Percentiles rank a stretch among this genome's conserved stretches.
Evolutionary conservation across 2,329 filamentous ascomycete species (phyloP).

Genomic region (Ophiostoma montium): DNA sequence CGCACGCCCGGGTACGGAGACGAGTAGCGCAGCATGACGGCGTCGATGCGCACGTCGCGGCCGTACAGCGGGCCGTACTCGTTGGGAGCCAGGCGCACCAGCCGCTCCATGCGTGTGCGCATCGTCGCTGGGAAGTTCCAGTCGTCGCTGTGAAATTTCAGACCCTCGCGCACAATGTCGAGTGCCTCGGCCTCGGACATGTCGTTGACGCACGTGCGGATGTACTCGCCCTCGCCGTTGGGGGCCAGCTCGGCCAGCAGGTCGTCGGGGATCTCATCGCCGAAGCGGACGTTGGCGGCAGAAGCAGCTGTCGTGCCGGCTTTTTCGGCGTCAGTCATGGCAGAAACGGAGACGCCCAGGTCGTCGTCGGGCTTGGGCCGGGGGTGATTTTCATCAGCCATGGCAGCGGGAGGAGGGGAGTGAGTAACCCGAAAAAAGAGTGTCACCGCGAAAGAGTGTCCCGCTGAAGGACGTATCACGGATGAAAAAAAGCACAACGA

Average conservation of each 20-base stretch:
- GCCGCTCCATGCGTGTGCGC: constrained; percentile 25
- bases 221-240: constrained; percentile 28
- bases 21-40: constrained; percentile 16
- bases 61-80: constrained; percentile 27
- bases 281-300: constrained; percentile 13
- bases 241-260: constrained; percentile 28
- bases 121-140: constrained; percentile 31
- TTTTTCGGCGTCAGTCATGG: constrained; percentile 18
- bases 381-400: not conserved
- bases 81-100: constrained; percentile 24
- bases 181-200: constrained; percentile 30
- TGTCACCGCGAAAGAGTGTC: no score
- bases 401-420: no score
- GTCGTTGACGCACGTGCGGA: constrained; percentile 26
- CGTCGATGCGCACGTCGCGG: constrained; percentile 27
- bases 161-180: constrained; percentile 24
- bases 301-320: constrained; percentile 11
- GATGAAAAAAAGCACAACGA: no score
- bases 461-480: no score
- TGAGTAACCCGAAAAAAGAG: no score
- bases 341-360: not conserved
- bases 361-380: not conserved
- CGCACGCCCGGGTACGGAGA: constrained; percentile 52
- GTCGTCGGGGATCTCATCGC: constrained; percentile 25
- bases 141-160: constrained; percentile 27